Percentiles rank a stretch among this genome's conserved stretches.
These are phyloP conservation scores for Trichoderma arundinaceum DNA, from an alignment of 2,329 filamentous ascomycete genomes.

Conservation along the genomic window DNA sequence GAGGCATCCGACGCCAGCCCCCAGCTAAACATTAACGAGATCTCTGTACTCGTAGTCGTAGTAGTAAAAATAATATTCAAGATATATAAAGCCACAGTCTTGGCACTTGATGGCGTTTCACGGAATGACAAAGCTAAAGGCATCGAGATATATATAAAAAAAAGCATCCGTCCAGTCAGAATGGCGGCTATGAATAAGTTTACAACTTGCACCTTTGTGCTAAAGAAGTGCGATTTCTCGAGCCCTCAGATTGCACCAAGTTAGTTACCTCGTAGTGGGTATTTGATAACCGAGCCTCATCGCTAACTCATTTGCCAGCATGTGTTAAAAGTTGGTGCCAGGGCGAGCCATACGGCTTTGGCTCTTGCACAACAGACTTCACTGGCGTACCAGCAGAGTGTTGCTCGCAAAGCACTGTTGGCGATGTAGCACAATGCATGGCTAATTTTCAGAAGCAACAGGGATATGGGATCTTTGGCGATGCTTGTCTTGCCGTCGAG, in stretches of 20 bases:
- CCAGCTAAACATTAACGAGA: too few species aligned
- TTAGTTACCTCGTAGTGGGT: not conserved
- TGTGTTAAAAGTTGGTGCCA: constrained; percentile 23
- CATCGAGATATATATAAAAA: not conserved
- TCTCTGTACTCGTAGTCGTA: not conserved
- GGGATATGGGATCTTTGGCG: constrained; percentile 17
- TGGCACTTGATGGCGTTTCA: not conserved
- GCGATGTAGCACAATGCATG: constrained; percentile 25
- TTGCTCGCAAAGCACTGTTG: constrained; percentile 22
- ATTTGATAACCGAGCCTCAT: too few species aligned
- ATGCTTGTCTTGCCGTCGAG: constrained; percentile 16
- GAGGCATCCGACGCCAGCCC: not conserved
- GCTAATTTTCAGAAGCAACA: constrained; percentile 21
- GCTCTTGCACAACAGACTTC: constrained; percentile 23
- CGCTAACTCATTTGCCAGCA: constrained; percentile 1
- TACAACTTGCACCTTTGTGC: constrained; percentile 15
- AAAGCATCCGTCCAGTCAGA: not conserved
- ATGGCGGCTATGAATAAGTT: constrained; percentile 23
- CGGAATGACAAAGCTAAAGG: not conserved
- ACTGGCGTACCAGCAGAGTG: constrained; percentile 17
- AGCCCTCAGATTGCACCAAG: constrained; percentile 17
- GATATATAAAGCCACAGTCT: constrained; percentile 13
- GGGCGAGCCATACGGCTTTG: constrained; percentile 28
- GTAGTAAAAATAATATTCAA: not conserved
- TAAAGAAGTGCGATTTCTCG: constrained; percentile 20